Base-by-base conservation (phyloP, 2,329 filamentous ascomycete species). In the Fusarium acutatum region DNA sequence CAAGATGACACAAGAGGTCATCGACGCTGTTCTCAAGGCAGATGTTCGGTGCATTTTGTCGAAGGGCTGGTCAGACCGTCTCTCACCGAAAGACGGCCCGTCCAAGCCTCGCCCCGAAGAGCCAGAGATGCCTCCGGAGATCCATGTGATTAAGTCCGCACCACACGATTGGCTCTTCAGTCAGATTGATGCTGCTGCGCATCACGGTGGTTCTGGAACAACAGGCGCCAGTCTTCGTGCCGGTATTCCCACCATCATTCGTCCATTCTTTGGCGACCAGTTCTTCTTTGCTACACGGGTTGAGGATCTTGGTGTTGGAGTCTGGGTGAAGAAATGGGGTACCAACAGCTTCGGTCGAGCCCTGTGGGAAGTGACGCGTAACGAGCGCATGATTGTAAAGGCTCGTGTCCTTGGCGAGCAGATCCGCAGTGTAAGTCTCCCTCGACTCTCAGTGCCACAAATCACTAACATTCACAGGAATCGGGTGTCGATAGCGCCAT, bases 261-360 rank as follows among this genome's bases (percentile, higher is more conserved):
- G 96, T 69, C 96, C 96, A 0, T 99, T 98, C 85, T 99, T 99
- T 79, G 96, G 96, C 10, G 96, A 99, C 78, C 96, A 99, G 80
- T 98, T 93, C 86, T 99, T 99, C 86, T 98, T 97, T 77, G 96
- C 95, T 12, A 90, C 88, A 35, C 89, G 96, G 8, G 93, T 98
- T 3, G 95, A 98, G 81, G 96, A 98, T 78, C 86, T 99, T 11
- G 96, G 96, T 1, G 96, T 98, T 5, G 96, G 96, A 1, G 91
- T 97, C 26, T 94, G 92, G 79, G 87, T 99, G 77, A 95, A 93
- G 85, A 96, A 94, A 82, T 90, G 97, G 85, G 97, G 96, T 28
- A 92, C 94, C n/a, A 93, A 90, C 73, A 89, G 92, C 41, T 96
- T 99, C 76, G 93, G 94, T 22, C 88, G 94, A 65, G 95, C 96